Conservation (phyloP, 164 flowering plant species). For the Nymphaea thermarum region DNA sequence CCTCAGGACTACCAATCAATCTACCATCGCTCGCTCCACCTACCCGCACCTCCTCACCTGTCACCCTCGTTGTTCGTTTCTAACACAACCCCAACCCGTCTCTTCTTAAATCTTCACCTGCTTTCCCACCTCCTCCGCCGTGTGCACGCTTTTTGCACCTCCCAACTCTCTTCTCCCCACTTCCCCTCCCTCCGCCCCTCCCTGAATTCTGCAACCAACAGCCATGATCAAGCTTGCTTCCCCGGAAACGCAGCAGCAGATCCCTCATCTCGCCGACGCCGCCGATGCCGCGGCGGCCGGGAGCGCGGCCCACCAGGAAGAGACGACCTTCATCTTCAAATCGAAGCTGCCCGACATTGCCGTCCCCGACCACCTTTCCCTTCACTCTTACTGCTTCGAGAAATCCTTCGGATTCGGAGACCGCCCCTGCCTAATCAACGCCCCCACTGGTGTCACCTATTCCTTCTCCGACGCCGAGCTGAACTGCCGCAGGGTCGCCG, state of each 20-base stretch:
- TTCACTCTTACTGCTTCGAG: slow-evolving; percentile 57
- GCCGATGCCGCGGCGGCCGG: slow-evolving; percentile 1
- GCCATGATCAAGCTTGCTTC: slow-evolving; percentile 25
- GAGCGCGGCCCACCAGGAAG: background rate
- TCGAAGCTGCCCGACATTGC: slow-evolving; percentile 58
- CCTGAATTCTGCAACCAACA: background rate
- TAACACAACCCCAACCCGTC: too few relatives aligned
- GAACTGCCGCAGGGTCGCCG: slow-evolving; percentile 32
- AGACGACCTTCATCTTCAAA: slow-evolving; percentile 19
- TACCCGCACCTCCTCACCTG: background rate
- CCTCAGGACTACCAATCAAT: too few relatives aligned
- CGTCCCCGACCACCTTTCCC: slow-evolving; percentile 55
- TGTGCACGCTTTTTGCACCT: background rate
- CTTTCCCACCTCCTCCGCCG: background rate
- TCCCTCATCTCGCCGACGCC: background rate
- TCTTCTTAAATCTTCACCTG: background rate
- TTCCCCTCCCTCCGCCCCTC: background rate
- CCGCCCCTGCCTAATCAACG: slow-evolving; percentile 40
- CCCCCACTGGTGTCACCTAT: slow-evolving; percentile 27
- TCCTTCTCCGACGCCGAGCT: slow-evolving; percentile 40
- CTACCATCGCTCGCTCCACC: background rate
- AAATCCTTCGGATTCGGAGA: slow-evolving; percentile 19
- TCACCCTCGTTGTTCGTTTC: background rate
- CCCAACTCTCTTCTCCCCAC: background rate
- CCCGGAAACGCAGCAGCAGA: slow-evolving; percentile 13